A percentile compares a stretch with the other conserved stretches of the same genome.
Evolutionary conservation across 148 eudicot species (phyloP).

Genomic region (Camellia japonica): DNA sequence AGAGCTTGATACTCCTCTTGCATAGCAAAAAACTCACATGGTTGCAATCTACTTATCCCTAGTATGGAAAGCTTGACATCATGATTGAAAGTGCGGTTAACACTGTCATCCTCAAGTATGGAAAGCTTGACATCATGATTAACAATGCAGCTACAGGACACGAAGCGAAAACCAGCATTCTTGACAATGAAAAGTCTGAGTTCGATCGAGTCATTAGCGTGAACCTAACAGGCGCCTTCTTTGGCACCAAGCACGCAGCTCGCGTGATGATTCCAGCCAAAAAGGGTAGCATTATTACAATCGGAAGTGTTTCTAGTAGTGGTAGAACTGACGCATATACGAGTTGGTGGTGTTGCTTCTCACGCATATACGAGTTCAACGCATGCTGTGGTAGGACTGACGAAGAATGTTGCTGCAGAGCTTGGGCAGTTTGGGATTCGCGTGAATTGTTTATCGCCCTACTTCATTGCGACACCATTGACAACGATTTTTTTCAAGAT

Average conservation of each 20-base stretch:
- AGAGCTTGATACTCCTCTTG: too few species aligned
- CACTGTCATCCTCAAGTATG: constrained; percentile 17
- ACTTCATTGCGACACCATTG: constrained; percentile 20
- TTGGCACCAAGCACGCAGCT: constrained; percentile 44
- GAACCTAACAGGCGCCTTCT: constrained; percentile 31
- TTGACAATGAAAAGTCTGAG: constrained; percentile 8
- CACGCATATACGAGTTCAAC: constrained; percentile 32
- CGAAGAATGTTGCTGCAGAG: constrained; percentile 30
- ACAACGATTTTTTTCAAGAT: neutral
- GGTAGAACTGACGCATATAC: too few species aligned
- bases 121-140: constrained; percentile 38
- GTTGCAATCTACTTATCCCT: too few species aligned
- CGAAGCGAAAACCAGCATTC: constrained; percentile 11
- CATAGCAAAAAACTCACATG: too few species aligned
- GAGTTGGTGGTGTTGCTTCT: constrained; percentile 20
- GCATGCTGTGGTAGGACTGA: constrained; percentile 34
- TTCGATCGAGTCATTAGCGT: constrained; percentile 27
- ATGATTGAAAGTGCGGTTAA: constrained; percentile 26
- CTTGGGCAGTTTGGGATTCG: constrained; percentile 37
- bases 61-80: too few species aligned
- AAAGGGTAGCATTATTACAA: constrained; percentile 29
- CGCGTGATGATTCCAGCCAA: constrained; percentile 33
- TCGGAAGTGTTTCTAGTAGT: constrained; percentile 19
- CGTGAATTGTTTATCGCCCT: constrained; percentile 40
- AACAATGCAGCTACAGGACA: constrained; percentile 29